Evolutionary conservation across 495 filamentous ascomycete species (phyloP).

Genomic region (Delitschia confertaspora): DNA sequence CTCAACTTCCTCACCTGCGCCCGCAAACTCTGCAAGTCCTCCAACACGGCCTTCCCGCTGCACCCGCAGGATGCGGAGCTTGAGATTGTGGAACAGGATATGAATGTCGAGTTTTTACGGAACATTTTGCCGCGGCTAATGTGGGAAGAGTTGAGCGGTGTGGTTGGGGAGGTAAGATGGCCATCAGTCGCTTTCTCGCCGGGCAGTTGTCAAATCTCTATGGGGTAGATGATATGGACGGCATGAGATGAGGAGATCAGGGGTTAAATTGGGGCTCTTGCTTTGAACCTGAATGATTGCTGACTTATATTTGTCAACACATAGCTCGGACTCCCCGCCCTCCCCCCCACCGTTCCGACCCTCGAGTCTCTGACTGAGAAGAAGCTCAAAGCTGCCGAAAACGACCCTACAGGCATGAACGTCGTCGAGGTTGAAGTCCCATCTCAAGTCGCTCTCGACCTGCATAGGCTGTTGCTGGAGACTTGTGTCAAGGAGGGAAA

Average conservation of each 20-base stretch:
- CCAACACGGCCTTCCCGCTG: slow-evolving; percentile 68
- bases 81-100: slow-evolving; percentile 66
- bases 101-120: slow-evolving; percentile 65
- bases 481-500: slow-evolving; percentile 81
- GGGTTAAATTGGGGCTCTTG: too few species aligned
- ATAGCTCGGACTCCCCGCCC: slow-evolving; percentile 65
- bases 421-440: slow-evolving; percentile 45
- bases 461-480: slow-evolving; percentile 79
- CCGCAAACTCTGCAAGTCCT: slow-evolving; percentile 81
- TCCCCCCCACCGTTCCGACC: slow-evolving; percentile 56
- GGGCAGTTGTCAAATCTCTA: too few species aligned
- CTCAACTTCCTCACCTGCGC: slow-evolving; percentile 97
- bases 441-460: slow-evolving; percentile 54
- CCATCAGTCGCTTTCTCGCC: too few species aligned
- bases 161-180: slow-evolving; percentile 82
- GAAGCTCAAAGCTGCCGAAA: slow-evolving; percentile 5
- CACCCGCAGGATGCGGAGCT: slow-evolving; percentile 89
- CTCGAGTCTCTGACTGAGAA: slow-evolving; percentile 9
- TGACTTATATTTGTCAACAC: too few species aligned
- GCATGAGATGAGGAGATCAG: too few species aligned
- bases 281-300: too few species aligned
- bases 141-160: slow-evolving; percentile 67
- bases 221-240: too few species aligned
- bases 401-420: slow-evolving; percentile 40
- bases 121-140: slow-evolving; percentile 84